Evolutionary conservation across 805 yeast species (phyloP), one percentile per base, ranked within the genome.

Genomic region (Jamesozyma rosinii): DNA sequence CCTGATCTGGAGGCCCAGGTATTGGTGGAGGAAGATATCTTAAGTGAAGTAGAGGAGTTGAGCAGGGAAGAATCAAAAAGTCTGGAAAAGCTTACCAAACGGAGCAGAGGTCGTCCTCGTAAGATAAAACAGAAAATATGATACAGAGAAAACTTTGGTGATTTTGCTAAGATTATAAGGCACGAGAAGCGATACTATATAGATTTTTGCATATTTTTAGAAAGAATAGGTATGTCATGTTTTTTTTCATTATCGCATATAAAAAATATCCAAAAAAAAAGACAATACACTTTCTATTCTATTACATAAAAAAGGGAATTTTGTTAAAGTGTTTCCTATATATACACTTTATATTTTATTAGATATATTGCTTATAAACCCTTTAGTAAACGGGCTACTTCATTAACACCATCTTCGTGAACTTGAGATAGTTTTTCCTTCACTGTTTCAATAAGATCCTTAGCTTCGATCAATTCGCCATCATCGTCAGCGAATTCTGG

Each of bases 401-500:
- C 81, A 50, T 77, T 77, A 45, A 81, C 57, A 36, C 86, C 87
- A 48, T 71, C 79, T 37, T 58, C 50, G 40, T 59, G 59, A 45
- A 74, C 64, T 59, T 78, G 81, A 3, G 71, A 66, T 35, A 80
- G 63, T 58, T 74, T 75, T 3, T 69, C 63, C 55, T 75, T 69
- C 41, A 80, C 72, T 44, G 66, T 70, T 5, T 55, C 62, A 27
- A 83, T 77, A 38, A 89, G 67, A 35, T 83, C 76, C 2, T 68
- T 77, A n/a, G 77, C 64, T 38, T 72, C 69, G 30, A 90, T 73
- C 41, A 88, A 69, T 51, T 78, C 89, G 49, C 98, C 98, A 57
- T 88, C 94, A 59, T 83, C 89, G 50, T 85, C 80, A 38, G 78
- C 76, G 54, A 83, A 89, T 53, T 92, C 95, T 55, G 85, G 86